phyloP scores from a whole-genome alignment of 148 eudicot species.

The Fagopyrum homotropicum region DNA sequence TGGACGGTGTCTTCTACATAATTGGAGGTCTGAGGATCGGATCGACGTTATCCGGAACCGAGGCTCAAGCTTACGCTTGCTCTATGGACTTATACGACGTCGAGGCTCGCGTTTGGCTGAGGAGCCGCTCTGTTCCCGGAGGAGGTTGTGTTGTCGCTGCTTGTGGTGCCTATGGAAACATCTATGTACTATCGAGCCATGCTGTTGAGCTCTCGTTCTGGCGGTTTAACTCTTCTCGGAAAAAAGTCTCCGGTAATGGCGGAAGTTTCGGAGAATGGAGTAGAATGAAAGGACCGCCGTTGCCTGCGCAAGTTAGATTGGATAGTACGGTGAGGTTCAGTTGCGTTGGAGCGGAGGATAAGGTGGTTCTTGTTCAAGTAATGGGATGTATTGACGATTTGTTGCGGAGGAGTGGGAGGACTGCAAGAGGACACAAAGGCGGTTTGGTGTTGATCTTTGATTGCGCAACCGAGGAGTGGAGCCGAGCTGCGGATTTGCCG shows the following conservation, averaged over 20 bases:
- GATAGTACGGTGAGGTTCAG: conserved; percentile 67
- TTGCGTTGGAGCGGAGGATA: conserved; percentile 60
- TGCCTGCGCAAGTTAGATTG: conserved; percentile 50
- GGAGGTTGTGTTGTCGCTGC: conserved; percentile 94
- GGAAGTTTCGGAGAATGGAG: conserved; percentile 59
- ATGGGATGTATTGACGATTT: conserved; percentile 62
- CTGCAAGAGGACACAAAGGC: conserved; percentile 47
- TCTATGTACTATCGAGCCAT: conserved; percentile 63
- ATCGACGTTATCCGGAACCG: conserved; percentile 23
- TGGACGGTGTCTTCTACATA: conserved; percentile 54
- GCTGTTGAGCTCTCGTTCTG: conserved; percentile 83
- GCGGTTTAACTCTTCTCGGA: conserved; percentile 46
- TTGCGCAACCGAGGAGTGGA: conserved; percentile 59
- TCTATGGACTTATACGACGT: conserved; percentile 78
- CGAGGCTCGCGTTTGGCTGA: conserved; percentile 45
- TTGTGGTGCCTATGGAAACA: conserved; percentile 42
- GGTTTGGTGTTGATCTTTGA: conserved; percentile 65
- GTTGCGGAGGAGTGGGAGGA: conserved; percentile 54
- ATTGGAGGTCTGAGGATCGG: conserved; percentile 67
- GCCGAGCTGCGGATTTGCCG: conserved; percentile 61
- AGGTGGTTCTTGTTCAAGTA: conserved; percentile 70
- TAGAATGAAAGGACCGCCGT: conserved; percentile 62
- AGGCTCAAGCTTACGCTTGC: conserved; percentile 49
- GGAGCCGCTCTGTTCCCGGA: conserved; percentile 60
- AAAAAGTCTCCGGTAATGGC: conserved; percentile 19